Percentiles rank a stretch among this genome's conserved stretches.
Conservation (phyloP, 495 filamentous ascomycete genomes). For the Xylaria palmicola region DNA sequence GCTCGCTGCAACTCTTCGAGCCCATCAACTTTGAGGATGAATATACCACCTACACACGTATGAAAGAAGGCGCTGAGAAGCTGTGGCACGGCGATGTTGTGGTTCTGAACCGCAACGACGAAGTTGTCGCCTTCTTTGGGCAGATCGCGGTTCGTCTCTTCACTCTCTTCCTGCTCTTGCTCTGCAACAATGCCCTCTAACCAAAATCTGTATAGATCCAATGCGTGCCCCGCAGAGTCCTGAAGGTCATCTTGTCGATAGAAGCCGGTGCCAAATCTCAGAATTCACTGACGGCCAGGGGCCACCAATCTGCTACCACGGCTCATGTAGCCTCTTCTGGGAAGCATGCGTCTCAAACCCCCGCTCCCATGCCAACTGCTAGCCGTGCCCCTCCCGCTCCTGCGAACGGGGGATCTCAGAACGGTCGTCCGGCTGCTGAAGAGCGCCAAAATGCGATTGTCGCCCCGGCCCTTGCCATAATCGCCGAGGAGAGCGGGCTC, state of each 20-base stretch:
- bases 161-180: background rate
- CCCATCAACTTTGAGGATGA: slow-evolving; percentile 51
- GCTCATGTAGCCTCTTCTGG: background rate
- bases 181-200: background rate
- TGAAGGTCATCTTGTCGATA: slow-evolving; percentile 18
- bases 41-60: slow-evolving; percentile 58
- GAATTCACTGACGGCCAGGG: background rate
- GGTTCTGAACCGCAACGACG: background rate
- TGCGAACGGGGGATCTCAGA: too few relatives aligned
- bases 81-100: slow-evolving; percentile 41
- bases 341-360: background rate
- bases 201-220: slow-evolving; percentile 3
- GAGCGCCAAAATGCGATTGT: background rate
- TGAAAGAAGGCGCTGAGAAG: slow-evolving; percentile 36
- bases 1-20: slow-evolving; percentile 56
- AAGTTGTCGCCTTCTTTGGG: background rate
- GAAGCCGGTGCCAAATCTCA: background rate
- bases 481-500: slow-evolving; percentile 48
- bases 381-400: too few relatives aligned
- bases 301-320: background rate
- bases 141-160: background rate
- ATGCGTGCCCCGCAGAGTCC: slow-evolving; percentile 20
- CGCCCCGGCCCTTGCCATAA: slow-evolving; percentile 21
- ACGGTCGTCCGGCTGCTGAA: too few relatives aligned
- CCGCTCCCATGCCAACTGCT: too few relatives aligned